phyloP scores from a whole-genome alignment of 441 rosid genomes.

The Geranium incanum region DNA sequence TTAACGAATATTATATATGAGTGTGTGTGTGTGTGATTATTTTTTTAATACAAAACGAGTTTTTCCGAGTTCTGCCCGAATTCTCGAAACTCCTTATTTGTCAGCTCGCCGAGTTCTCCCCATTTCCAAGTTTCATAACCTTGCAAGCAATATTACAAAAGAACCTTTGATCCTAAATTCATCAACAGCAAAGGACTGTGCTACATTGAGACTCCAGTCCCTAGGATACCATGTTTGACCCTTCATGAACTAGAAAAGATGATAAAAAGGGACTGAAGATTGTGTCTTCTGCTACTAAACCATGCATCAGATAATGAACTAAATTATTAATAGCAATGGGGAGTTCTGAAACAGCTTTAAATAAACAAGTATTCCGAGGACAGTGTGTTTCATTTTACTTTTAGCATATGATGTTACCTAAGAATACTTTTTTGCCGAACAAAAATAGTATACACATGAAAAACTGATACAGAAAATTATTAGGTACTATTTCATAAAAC shows the following conservation, averaged over 20 bases:
- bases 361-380: not conserved
- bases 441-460: not conserved
- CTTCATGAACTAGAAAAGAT: not conserved
- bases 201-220: not conserved
- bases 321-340: constrained; percentile 1
- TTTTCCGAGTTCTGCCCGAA: no score
- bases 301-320: not conserved
- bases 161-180: not conserved
- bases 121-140: no score
- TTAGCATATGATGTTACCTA: not conserved
- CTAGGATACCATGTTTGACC: constrained; percentile 6
- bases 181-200: not conserved
- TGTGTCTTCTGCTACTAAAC: not conserved
- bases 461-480: not conserved
- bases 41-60: no score
- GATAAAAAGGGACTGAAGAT: not conserved
- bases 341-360: not conserved
- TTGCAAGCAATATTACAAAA: not conserved
- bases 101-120: no score
- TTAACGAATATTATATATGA: no score
- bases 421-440: no score
- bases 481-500: not conserved
- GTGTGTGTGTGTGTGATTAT: no score
- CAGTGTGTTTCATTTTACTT: not conserved
- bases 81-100: no score